Base-by-base conservation (phyloP, 257 asterid genomes). In the Solanum chmielewskii region DNA sequence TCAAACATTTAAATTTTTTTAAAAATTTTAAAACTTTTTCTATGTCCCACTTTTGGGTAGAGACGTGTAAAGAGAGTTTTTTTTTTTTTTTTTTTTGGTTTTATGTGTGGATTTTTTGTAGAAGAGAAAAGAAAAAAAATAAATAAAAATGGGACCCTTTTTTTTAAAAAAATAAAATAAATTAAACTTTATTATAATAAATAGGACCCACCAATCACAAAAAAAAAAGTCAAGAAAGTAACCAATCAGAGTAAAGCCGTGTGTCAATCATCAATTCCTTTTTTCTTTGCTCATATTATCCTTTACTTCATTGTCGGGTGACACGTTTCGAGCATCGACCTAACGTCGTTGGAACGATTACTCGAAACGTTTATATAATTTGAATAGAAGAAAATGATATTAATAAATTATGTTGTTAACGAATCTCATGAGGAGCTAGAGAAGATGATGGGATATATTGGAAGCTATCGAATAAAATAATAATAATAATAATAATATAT, bases 181-280 rank as follows among this genome's bases (percentile, higher is more conserved):
- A 69, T 12, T 6, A 41, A 76, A 11, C 7, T 41, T 76, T 76
- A 23, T 23, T 23, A 75, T 42, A 2, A 42, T 71, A n/a, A 2
- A 1, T 25, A 89, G 94, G 94, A 3, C 95, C 93, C 88, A 33
- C 82, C 77, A 70, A 64, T 49, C 27, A 31, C 25, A 2, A 2
- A 88, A 88, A 88, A 88, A 27, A 90, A 91, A 95, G 59, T 93
- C 96, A 94, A 90, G 92, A 80, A 66, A 83, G 64, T 10, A 89
- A 90, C 97, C 98, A 95, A 94, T 95, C 83, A 76, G 89, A 83
- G 25, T 6, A 89, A 89, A 94, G 98, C 87, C 95, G 93, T 95
- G 93, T 90, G 91, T 83, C 45, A 74, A 41, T 92, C 86, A 87
- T 81, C 90, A 91, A 92, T 92, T 83, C 75, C 90, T 85, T 90